Evolutionary conservation across 495 filamentous ascomycete species (phyloP), one percentile per base, ranked within the genome.

Genomic region (Xylaria bambusicola): DNA sequence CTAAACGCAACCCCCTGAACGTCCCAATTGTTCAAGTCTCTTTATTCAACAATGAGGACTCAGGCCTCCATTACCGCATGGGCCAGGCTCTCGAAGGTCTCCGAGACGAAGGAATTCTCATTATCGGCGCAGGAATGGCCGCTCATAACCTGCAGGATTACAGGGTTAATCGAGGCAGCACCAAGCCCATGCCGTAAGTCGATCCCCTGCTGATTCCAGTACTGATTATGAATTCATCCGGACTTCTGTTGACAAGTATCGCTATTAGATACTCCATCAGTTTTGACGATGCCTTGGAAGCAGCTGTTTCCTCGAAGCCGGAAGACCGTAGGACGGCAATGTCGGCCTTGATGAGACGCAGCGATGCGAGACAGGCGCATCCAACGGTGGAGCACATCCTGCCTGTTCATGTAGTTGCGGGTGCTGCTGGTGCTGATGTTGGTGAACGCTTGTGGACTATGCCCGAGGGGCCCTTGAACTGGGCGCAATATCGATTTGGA

Each of bases 1-100:
- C 84, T 0, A 35, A 86, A n/a, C 71, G 75, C 33, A 90, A 90
- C 66, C 85, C 86, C 3, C 66, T 90, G 15, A 81, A 82, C 46
- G 80, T 87, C 15, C 88, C 88, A 0, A 72, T 91, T 17, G 85
- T 90, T 17, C 88, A 90, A 67, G 84, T 89, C 20, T 88, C 86
- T 3, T 78, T 91, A 27, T 89, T 84, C 69, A 68, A 76, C 20
- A 79, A 72, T 9, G 86, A 90, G 63, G 81, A 88, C 58, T 75
- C 84, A 10, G 72, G 78, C 33, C 77, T 81, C 64, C 87, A 90
- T 67, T 86, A 86, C 65, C 73, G 74, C 1, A 75, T 90, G 13
- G 88, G 88, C 7, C 73, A 83, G 52, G 85, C 86, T 1, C 66
- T 91, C 4, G 64, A 80, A 10, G 61, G 62, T 27, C 82, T 91